Evolutionary conservation across 495 filamentous ascomycete species (phyloP), one percentile per base, ranked within the genome.

Genomic region (Terfezia claveryi): DNA sequence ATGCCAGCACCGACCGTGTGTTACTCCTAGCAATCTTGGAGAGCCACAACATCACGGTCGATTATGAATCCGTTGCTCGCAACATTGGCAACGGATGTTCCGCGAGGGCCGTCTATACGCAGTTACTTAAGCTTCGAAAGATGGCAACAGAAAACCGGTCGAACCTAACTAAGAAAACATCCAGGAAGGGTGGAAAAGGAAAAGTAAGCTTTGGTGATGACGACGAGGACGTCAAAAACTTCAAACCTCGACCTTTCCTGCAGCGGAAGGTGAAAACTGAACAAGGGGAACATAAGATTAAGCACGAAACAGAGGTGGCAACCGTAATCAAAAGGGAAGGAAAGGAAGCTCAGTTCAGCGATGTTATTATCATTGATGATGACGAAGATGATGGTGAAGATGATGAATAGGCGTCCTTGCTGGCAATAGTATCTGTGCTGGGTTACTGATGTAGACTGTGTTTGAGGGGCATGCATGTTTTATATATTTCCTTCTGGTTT

Each of bases 91-190:
- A 46, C 17, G 41, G 17, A 14, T 67, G 64, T n/a, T 60, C 59
- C n/a, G 56, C 64, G 2, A 57, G 64, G 8, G 64, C 64, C 8
- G 67, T 66, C 16, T 59, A 65, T 16, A 59, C 62, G 27, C 57
- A 65, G 20, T 52, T 67, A 16, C 65, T 65, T 53, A 67, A 67
- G 50, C 57, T 67, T 32, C 57, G 62, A 14, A 67, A 62, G 53
- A 49, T 62, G 16, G 58, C 53, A 10, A 62, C 61, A 51, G 62
- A 58, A 51, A 9, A 6, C 12, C 41, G 50, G 11, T 32, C 32
- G 36, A 9, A 41, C n/a, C 23, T 16, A 14, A 37, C 50, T 6
- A 23, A 20, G 9, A 55, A 55, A 27, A 62, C 36, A 32, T 32
- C 36, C 11, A 58, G 17, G 17, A 62, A 51, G 41, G 46, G 5